Base-by-base conservation (phyloP, 2,329 filamentous ascomycete genomes). In the Penicillium sp. region DNA sequence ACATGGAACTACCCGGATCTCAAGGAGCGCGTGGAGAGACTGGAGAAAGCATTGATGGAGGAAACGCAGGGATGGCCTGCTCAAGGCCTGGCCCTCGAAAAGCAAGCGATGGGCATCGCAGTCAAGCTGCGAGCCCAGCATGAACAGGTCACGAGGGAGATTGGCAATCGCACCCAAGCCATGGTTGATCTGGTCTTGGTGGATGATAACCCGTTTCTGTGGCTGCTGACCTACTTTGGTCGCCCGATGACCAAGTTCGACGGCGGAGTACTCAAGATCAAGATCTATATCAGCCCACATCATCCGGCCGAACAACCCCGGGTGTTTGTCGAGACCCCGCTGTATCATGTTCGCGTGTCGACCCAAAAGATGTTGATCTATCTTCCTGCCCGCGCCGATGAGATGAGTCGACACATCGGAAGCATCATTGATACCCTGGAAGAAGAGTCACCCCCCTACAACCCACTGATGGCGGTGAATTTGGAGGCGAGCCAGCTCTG, bases 221-320 rank as follows among this genome's bases (percentile, higher is more conserved):
- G 93, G 93, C 67, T 77, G 14, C 64, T 97, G 44, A 93, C 87
- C 1, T 90, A 95, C 62, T 94, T 96, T 60, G 93, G 93, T 17
- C 80, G 84, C 39, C 87, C 89, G 1, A 94, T 93, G 84, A 94
- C 89, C 4, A 89, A 94, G 53, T 78, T 97, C 2, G 91, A 97
- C 54, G 91, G 90, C 11, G 89, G 91, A 2, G 78, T 97, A 45
- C 91, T 97, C 70, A 80, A 80, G 45, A 84, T 96, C 63, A 84
- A 77, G 55, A 74, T 97, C 39, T 75, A 75, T 56, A 83, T 97
- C 56, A 94, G 88, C 55, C 83, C 87, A 4, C 79, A 81, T 4
- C 97, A 96, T 58, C 93, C 93, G 0, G 80, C 87, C 27, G 87
- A 94, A 54, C 87, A 95, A 56, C 93, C 91, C 16, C 82, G 91